Percentiles rank a stretch among this genome's conserved stretches.
These are phyloP conservation scores for Leishmania guyanensis DNA, from an alignment of 208 protist species.

Conservation along the genomic window DNA sequence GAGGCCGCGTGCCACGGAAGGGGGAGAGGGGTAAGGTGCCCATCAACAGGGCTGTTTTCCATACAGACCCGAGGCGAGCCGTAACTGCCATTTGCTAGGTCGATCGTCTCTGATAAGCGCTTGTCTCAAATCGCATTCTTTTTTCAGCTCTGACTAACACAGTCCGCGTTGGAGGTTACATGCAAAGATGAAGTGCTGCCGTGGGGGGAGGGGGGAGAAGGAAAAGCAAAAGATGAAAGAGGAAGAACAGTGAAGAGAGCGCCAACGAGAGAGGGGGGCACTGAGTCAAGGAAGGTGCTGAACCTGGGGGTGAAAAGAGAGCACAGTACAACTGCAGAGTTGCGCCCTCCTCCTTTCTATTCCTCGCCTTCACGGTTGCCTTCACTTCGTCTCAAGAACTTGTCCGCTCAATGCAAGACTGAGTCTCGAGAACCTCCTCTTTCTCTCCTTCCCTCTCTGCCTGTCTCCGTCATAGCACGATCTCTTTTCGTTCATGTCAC, in stretches of 20 bases:
- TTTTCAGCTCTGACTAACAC: slow-evolving; percentile 1
- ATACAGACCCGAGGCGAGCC: background rate
- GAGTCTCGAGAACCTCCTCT: background rate
- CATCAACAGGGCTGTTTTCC: background rate
- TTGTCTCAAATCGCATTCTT: background rate
- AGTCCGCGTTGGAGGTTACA: background rate
- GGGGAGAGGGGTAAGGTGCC: background rate
- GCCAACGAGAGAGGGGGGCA: background rate
- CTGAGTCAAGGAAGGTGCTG: background rate
- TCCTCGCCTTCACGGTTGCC: background rate
- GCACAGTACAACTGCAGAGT: background rate
- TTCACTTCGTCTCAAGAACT: background rate
- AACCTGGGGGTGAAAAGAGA: background rate
- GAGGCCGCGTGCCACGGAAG: background rate
- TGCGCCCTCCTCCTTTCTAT: background rate
- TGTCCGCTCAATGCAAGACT: background rate
- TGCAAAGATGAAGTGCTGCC: background rate
- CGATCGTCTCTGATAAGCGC: background rate
- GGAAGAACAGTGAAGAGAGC: slow-evolving; percentile 5
- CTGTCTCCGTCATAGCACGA: background rate
- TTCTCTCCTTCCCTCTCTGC: background rate
- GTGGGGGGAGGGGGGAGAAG: background rate
- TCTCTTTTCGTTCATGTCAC: background rate
- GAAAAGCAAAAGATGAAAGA: slow-evolving; percentile 13
- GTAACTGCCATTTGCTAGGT: background rate